Percentiles rank a stretch among this genome's conserved stretches.
Conservation (phyloP, 1,139 yeast genomes). For the Yamadazyma diospyri region DNA sequence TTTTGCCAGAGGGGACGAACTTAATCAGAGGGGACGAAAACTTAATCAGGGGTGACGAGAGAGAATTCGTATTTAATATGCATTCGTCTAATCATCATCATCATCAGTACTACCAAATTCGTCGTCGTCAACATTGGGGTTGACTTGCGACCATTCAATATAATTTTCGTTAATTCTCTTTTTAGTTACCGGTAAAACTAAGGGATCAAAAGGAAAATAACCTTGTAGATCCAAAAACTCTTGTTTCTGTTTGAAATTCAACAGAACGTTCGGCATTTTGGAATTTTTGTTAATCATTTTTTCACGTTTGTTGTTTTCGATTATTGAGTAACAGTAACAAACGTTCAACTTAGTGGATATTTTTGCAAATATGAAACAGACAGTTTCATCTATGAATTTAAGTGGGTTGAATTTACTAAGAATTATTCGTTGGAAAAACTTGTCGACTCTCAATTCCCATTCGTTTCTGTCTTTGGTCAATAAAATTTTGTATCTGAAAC, state of each 20-base stretch:
- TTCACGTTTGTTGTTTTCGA: constrained; percentile 84
- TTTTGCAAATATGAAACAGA: constrained; percentile 89
- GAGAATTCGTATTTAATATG: no score
- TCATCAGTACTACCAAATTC: constrained; percentile 47
- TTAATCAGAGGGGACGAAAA: no score
- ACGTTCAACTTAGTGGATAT: constrained; percentile 86
- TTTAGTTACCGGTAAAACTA: constrained; percentile 65
- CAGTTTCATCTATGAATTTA: constrained; percentile 90
- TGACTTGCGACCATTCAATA: constrained; percentile 71
- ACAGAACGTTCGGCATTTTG: constrained; percentile 3
- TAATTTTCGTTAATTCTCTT: constrained; percentile 50
- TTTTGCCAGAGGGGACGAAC: no score
- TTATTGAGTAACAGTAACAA: constrained; percentile 89
- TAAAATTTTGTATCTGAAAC: constrained; percentile 73
- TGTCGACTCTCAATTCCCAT: constrained; percentile 86
- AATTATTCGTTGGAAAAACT: constrained; percentile 81
- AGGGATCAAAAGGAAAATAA: constrained; percentile 94
- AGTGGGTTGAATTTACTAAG: constrained; percentile 90
- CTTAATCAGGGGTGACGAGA: no score
- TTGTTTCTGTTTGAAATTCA: constrained; percentile 53
- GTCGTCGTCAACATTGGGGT: constrained; percentile 51
- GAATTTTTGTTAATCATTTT: constrained; percentile 34
- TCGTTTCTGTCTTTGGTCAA: constrained; percentile 29
- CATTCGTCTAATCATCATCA: constrained; percentile 23
- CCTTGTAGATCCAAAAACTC: constrained; percentile 88